Base-by-base conservation (phyloP, 2,329 filamentous ascomycete species). In the Aspergillus texensis region DNA sequence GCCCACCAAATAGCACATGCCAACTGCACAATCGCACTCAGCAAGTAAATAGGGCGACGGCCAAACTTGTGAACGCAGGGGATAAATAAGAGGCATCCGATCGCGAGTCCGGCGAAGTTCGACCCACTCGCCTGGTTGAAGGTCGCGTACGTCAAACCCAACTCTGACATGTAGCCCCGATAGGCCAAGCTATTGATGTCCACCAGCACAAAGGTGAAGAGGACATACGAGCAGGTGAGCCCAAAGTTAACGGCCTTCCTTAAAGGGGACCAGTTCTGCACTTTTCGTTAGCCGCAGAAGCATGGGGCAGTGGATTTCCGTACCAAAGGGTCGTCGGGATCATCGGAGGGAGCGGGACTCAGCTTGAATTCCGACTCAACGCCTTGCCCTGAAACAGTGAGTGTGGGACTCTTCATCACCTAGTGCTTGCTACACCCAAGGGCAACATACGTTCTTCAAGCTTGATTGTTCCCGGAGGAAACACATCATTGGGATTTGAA, bases 31-130 rank as follows among this genome's bases (percentile, higher is more conserved):
- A 73, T 62, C 0, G 75, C 70, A 65, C 80, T 83, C 57, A 81
- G 59, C 16, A 84, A 68, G 62, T 84, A 84, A 3, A 84, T 67
- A 1, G 80, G 80, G 3, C 82, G 78, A 6, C 82, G 74, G 1
- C 83, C 82, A 60, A 76, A 84, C 53, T 82, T 83, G 58, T 80
- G 73, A 4, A 80, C 79, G 21, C 84, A 77, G 0, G 82, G 82
- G 9, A 83, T 77, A 52, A 84, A 75, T 12, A 84, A 58, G 9
- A 83, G 65, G 53, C 77, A 77, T 2, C 82, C 81, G 3, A 83
- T 55, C 6, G 77, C 79, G 0, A 84, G 71, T 3, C 75, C 77
- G 3, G 75, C 81, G 56, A 75, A 82, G 16, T 78, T 79, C 5
- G 79, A 73, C 0, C 81, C 84, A 59, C 78, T 79, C 4, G 76